phyloP scores from a whole-genome alignment of 306 rosid genomes.

The Crotalaria pallida region DNA sequence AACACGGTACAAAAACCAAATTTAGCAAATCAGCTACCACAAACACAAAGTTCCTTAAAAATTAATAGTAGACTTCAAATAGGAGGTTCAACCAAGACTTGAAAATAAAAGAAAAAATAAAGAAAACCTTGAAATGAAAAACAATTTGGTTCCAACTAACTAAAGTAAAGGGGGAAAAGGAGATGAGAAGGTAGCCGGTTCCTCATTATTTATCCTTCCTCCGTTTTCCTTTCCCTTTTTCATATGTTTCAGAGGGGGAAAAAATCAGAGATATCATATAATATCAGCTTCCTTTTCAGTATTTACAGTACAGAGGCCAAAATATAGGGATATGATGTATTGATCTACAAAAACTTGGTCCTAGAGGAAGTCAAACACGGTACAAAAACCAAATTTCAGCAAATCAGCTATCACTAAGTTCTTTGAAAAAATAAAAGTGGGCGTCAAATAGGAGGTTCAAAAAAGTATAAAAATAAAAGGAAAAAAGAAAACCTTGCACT shows the following conservation, averaged over 20 bases:
- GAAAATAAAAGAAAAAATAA: neutral
- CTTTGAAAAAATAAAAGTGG: no score
- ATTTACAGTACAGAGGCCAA: neutral
- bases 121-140: neutral
- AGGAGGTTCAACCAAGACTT: neutral
- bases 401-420: neutral
- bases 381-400: neutral
- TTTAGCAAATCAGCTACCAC: neutral
- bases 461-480: neutral
- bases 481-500: neutral
- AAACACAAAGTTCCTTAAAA: neutral
- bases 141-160: neutral
- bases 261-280: neutral
- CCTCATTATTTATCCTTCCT: neutral
- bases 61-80: slow-evolving; percentile 9
- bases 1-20: neutral
- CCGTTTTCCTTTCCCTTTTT: neutral
- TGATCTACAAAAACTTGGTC: neutral
- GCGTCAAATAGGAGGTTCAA: neutral
- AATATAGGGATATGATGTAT: no score
- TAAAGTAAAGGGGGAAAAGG: neutral
- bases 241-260: neutral
- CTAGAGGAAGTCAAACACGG: slow-evolving; percentile 1
- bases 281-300: neutral
- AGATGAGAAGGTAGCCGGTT: neutral